Conservation (phyloP, 2,329 filamentous ascomycete species). For the Ceratocystis ficicola region DNA sequence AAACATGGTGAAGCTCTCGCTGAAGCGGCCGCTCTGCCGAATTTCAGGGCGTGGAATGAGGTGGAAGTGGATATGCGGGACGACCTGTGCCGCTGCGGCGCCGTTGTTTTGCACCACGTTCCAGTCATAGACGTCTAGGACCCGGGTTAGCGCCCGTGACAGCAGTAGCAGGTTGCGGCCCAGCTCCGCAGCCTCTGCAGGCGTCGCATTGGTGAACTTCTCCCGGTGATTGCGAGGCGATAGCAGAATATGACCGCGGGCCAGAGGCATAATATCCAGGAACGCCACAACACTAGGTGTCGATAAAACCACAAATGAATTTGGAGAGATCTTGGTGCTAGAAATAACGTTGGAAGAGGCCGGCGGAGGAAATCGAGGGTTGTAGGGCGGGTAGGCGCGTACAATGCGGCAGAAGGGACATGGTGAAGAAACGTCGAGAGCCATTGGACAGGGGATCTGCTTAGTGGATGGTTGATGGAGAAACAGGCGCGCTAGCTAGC, state of each 20-base stretch:
- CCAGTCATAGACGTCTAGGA: constrained; percentile 69
- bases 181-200: constrained; percentile 53
- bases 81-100: constrained; percentile 76
- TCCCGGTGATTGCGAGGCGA: constrained; percentile 64
- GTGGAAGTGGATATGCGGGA: constrained; percentile 90
- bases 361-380: constrained; percentile 34
- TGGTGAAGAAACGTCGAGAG: constrained; percentile 3
- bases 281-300: constrained; percentile 72
- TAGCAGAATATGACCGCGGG: constrained; percentile 69
- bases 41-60: constrained; percentile 74
- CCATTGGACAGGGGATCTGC: neutral
- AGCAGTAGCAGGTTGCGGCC: constrained; percentile 58
- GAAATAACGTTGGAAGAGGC: constrained; percentile 26
- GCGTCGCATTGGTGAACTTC: constrained; percentile 53
- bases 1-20: constrained; percentile 71
- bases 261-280: constrained; percentile 84
- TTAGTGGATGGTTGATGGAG: neutral
- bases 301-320: constrained; percentile 59
- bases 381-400: constrained; percentile 37
- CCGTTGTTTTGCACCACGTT: constrained; percentile 97
- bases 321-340: constrained; percentile 31
- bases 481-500: neutral
- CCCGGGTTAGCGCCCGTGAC: constrained; percentile 54
- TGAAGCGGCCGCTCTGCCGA: constrained; percentile 39
- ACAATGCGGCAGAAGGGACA: constrained; percentile 56